phyloP scores from a whole-genome alignment of 2,329 filamentous ascomycete species.

The Aspergillus ruber region DNA sequence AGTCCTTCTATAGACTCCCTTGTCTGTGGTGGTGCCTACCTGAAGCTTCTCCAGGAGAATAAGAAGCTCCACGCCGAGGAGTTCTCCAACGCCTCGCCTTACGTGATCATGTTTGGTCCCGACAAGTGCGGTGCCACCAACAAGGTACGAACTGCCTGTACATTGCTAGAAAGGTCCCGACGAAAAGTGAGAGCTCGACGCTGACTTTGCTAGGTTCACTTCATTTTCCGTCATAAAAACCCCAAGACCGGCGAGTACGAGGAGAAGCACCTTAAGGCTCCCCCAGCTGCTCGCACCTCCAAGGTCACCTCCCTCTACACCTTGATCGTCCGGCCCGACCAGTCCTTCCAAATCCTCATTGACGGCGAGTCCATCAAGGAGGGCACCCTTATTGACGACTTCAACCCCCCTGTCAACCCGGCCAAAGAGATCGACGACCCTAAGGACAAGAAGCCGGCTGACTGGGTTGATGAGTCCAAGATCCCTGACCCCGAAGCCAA shows the following conservation, averaged over 20 bases:
- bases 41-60: constrained; percentile 98
- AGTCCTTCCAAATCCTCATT: constrained; percentile 87
- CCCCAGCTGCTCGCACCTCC: constrained; percentile 78
- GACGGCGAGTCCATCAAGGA: constrained; percentile 84
- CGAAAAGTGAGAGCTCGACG: constrained; percentile 1
- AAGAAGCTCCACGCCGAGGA: constrained; percentile 94
- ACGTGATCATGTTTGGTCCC: constrained; percentile 99
- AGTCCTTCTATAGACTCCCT: constrained; percentile 63
- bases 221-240: constrained; percentile 99
- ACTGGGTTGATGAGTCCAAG: constrained; percentile 91
- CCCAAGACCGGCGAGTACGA: constrained; percentile 99
- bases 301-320: constrained; percentile 96
- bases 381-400: constrained; percentile 89
- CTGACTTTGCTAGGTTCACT: constrained; percentile 53
- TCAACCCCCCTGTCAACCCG: constrained; percentile 89
- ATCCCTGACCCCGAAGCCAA: constrained; percentile 87
- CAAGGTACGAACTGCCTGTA: constrained; percentile 62
- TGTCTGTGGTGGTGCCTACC: constrained; percentile 95
- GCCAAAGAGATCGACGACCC: constrained; percentile 88
- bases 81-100: constrained; percentile 94
- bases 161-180: not conserved
- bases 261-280: constrained; percentile 92
- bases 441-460: constrained; percentile 86
- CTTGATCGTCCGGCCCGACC: constrained; percentile 91
- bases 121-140: constrained; percentile 99